A percentile compares a stretch with the other conserved stretches of the same genome.
These are phyloP conservation scores for Fistulinella prunicolor DNA, from an alignment of 768 basidiomycete species.

Conservation along the genomic window DNA sequence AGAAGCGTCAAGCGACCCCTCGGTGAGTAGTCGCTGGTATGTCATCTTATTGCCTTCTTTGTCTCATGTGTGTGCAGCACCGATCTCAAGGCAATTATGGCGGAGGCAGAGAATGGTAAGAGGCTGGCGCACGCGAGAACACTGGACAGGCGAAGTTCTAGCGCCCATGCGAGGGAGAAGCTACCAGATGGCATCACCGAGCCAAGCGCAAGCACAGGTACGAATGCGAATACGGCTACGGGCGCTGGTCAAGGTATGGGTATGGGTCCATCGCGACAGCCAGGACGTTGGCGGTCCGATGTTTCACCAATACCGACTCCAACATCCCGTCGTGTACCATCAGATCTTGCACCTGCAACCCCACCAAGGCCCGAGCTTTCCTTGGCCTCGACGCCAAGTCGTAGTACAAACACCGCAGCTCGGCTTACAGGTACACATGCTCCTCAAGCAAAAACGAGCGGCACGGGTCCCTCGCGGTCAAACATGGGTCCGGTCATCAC, in stretches of 20 bases:
- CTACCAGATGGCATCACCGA: too few species aligned
- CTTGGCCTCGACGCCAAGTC: background rate
- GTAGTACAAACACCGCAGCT: conserved; percentile 2
- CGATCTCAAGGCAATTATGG: conserved; percentile 86
- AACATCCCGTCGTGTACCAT: conserved; percentile 7
- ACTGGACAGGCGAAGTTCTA: conserved; percentile 1
- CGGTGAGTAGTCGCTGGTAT: conserved; percentile 37
- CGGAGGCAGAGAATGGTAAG: conserved; percentile 55
- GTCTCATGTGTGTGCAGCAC: conserved; percentile 43
- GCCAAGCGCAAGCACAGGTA: background rate
- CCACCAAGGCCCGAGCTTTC: conserved; percentile 3
- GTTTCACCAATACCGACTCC: conserved; percentile 1
- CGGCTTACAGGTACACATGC: conserved; percentile 22
- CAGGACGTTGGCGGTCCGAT: conserved; percentile 8
- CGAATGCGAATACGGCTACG: background rate
- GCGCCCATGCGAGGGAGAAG: background rate
- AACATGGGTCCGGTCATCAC: conserved; percentile 61
- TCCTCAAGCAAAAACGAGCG: too few species aligned
- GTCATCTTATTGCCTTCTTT: conserved; percentile 10
- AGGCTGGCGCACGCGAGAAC: conserved; percentile 4
- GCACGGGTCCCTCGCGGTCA: conserved; percentile 28
- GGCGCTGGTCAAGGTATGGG: background rate
- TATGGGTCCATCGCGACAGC: background rate
- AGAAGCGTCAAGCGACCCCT: conserved; percentile 42
- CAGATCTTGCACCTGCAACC: conserved; percentile 8